Conservation (phyloP, 2,329 filamentous ascomycete species). For the Cercospora zeina region DNA sequence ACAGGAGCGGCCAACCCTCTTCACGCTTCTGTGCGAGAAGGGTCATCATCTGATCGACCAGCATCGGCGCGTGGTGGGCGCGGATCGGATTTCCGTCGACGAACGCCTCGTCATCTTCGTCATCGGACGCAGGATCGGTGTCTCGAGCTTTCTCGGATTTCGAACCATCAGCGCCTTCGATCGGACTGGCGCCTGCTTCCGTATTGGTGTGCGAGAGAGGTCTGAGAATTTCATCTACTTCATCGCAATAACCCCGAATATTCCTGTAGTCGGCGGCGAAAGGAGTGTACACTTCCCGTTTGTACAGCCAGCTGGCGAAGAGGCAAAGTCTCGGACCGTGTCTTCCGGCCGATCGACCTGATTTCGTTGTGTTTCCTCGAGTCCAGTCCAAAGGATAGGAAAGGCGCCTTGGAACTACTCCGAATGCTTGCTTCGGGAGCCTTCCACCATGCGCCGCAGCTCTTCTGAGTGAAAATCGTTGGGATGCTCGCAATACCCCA, state of each 20-base stretch:
- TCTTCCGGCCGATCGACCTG: not conserved
- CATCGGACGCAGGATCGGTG: not conserved
- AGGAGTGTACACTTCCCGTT: not conserved
- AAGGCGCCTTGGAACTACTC: not conserved
- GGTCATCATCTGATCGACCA: conserved; percentile 6
- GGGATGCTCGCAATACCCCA: no score
- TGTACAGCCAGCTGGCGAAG: conserved; percentile 9
- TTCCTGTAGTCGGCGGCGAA: not conserved
- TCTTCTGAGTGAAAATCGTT: not conserved
- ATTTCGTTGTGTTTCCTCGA: not conserved
- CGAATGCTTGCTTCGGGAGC: not conserved
- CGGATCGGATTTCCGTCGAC: not conserved
- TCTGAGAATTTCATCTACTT: not conserved
- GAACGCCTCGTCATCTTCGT: not conserved
- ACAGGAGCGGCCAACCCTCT: conserved; percentile 1
- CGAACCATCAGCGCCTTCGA: not conserved
- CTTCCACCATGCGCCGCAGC: not conserved
- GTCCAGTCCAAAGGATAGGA: not conserved
- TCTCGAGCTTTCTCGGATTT: not conserved
- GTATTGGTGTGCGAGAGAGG: not conserved
- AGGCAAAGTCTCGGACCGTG: not conserved
- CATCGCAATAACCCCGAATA: not conserved
- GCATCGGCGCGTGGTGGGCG: not conserved
- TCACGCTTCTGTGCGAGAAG: conserved; percentile 3
- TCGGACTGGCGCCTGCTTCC: not conserved